Base-by-base conservation (phyloP, 192 early-diverging fungal species). In the Coemansia sp. region DNA sequence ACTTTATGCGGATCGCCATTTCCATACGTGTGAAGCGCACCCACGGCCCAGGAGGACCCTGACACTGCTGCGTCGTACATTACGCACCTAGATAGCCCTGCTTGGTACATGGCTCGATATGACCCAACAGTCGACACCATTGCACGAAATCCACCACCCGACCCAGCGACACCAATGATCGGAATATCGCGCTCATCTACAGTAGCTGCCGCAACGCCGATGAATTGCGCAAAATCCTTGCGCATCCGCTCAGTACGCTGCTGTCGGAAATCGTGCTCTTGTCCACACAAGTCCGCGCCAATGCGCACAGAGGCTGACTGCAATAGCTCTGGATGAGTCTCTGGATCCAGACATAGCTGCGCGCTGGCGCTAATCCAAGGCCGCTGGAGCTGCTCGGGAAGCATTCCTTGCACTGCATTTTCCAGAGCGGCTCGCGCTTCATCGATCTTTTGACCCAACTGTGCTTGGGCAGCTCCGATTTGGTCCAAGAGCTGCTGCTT, bases 61-160 rank as follows among this genome's bases (percentile, higher is more conserved):
- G 75, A 85, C 21, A 84, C 83, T 67, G 90, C 92, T 3, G 91
- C 85, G 36, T 90, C 77, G 66, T 94, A 95, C 72, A 85, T 91
- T 5, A 87, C 72, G 63, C 89, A 91, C 59, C 92, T 90, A 15
- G 85, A 84, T 9, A 90, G 39, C 32, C 91, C 92, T 5, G 87
- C 74, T 14, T 90, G 75, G 25, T 92, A 72, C 76, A 91, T 87
- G 1, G 85, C 89, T 3, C 84, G 85, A 59, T 92, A 72, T 63
- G 89, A 93, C 10, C 92, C 91, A 14, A 86, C 67, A 17, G 86
- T 88, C 10, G 89, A 87, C 38, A 94, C 70, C 93, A 95, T 95
- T 7, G 93, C 92, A 5, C 93, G 88, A 73, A 88, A 92, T 2
- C 93, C 93, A 12, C 93, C 93, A 32, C 93, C 93, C 65, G 89